A percentile compares a stretch with the other conserved stretches of the same genome.
Conservation (phyloP, 2,329 filamentous ascomycete species). For the Neoarthrinium moseri region DNA sequence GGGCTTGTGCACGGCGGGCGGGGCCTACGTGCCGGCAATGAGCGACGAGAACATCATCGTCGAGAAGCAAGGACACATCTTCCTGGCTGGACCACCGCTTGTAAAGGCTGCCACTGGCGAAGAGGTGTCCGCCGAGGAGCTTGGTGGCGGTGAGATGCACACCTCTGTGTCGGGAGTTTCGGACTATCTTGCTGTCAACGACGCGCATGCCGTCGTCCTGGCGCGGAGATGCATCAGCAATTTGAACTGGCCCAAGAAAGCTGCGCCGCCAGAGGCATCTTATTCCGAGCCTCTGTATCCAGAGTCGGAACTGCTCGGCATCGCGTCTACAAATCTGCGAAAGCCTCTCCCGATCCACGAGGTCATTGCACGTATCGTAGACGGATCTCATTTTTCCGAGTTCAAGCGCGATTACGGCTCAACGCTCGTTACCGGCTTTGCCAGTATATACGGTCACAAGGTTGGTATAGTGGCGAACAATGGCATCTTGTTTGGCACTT, state of each 20-base stretch:
- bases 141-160: conserved; percentile 88
- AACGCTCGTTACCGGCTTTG: conserved; percentile 90
- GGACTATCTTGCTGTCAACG: conserved; percentile 92
- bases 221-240: conserved; percentile 82
- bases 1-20: conserved; percentile 94
- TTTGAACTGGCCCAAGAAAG: conserved; percentile 75
- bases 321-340: conserved; percentile 86
- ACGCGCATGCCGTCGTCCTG: conserved; percentile 85
- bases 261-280: conserved; percentile 33
- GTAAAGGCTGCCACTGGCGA: conserved; percentile 97
- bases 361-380: conserved; percentile 88
- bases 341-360: conserved; percentile 84
- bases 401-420: conserved; percentile 92
- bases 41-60: conserved; percentile 98
- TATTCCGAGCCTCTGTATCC: conserved; percentile 80
- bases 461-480: conserved; percentile 96
- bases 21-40: conserved; percentile 96
- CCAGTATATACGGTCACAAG: conserved; percentile 81
- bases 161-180: conserved; percentile 89
- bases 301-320: conserved; percentile 77
- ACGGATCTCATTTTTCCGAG: conserved; percentile 85
- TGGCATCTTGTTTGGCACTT: conserved; percentile 88
- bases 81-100: conserved; percentile 88
- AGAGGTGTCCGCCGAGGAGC: conserved; percentile 83
- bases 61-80: conserved; percentile 93